Evolutionary conservation across 75 land plant species (phyloP).

Genomic region (Gnetum montanum): DNA sequence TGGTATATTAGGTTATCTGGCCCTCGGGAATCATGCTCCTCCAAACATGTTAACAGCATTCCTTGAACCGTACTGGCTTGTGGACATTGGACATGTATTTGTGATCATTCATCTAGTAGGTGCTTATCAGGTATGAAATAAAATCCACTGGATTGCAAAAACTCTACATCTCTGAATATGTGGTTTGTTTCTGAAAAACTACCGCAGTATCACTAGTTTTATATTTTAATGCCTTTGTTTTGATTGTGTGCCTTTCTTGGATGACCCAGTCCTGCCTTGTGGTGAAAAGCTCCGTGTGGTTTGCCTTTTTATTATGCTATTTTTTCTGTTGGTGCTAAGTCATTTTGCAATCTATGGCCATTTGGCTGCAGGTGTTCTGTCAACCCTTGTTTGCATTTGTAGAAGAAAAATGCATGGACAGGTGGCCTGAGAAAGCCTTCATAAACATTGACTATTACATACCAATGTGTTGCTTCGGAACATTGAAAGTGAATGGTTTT

Average conservation of each 20-base stretch:
- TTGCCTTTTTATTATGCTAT: too few relatives aligned
- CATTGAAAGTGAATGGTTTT: slow-evolving; percentile 17
- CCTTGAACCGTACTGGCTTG: slow-evolving; percentile 16
- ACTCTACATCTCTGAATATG: too few relatives aligned
- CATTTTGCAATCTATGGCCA: too few relatives aligned
- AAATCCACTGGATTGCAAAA: too few relatives aligned
- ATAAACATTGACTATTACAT: slow-evolving; percentile 5
- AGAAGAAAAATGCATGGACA: not conserved
- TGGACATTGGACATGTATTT: slow-evolving; percentile 17
- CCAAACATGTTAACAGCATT: slow-evolving; percentile 19
- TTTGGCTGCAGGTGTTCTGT: slow-evolving; percentile 27
- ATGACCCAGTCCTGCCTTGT: too few relatives aligned
- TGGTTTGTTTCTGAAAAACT: too few relatives aligned
- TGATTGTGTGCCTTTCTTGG: too few relatives aligned
- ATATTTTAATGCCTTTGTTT: too few relatives aligned
- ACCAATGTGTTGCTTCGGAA: not conserved
- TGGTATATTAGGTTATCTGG: slow-evolving; percentile 17
- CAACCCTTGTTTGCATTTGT: slow-evolving; percentile 30
- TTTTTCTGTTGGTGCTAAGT: too few relatives aligned
- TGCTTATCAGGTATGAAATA: slow-evolving; percentile 21
- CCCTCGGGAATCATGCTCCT: slow-evolving; percentile 15
- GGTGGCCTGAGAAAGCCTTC: slow-evolving; percentile 17
- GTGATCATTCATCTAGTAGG: slow-evolving; percentile 15
- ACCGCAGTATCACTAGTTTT: too few relatives aligned
- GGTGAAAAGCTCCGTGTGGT: too few relatives aligned